These are phyloP conservation scores for Echites panduratus DNA, from an alignment of 257 asterid genomes.

Conservation along the genomic window DNA sequence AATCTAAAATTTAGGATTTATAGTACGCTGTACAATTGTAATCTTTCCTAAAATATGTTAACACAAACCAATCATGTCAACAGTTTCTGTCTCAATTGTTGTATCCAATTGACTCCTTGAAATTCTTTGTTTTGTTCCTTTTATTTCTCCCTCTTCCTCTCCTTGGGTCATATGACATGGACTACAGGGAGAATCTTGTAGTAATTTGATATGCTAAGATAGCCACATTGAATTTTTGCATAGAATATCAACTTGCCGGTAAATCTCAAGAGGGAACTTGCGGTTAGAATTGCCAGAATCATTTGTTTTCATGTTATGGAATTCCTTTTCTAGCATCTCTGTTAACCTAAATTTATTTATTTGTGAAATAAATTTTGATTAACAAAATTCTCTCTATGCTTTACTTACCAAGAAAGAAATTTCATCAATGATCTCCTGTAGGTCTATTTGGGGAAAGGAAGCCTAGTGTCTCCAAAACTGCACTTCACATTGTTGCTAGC, in stretches of 20 bases:
- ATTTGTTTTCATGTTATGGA: not conserved
- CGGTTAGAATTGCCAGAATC: not conserved
- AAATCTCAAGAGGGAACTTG: not conserved
- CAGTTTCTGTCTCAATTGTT: too few species aligned
- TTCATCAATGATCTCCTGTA: constrained; percentile 21
- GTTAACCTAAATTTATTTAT: not conserved
- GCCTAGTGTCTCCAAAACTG: constrained; percentile 23
- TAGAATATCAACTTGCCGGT: not conserved
- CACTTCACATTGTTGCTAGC: constrained; percentile 40
- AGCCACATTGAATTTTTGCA: not conserved
- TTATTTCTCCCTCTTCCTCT: too few species aligned
- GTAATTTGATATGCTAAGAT: not conserved
- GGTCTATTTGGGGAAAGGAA: constrained; percentile 47
- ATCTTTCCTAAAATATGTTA: too few species aligned
- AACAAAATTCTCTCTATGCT: not conserved
- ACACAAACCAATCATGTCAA: too few species aligned
- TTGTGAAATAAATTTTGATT: not conserved
- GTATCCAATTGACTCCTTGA: too few species aligned
- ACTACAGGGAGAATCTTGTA: not conserved
- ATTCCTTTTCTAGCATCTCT: not conserved
- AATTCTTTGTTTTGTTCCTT: too few species aligned
- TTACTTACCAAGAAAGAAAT: constrained; percentile 13
- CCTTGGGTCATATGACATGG: too few species aligned
- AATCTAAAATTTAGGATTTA: too few species aligned
- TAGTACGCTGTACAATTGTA: too few species aligned